Evolutionary conservation across 345 rosid genomes (phyloP).

Genomic region (Lenwebbia sp.): DNA sequence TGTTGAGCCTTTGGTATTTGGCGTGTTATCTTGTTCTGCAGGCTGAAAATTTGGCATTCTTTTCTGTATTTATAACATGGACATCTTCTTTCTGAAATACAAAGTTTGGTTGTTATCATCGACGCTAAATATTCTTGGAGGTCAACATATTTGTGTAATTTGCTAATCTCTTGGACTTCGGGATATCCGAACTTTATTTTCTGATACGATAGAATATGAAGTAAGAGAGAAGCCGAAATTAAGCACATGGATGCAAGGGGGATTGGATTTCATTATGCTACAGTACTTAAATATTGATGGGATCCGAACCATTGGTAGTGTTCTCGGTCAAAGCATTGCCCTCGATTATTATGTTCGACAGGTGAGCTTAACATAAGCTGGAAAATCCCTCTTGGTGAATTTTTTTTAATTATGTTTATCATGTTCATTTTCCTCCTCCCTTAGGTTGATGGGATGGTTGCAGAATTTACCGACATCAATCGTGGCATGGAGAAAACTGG

Average conservation of each 20-base stretch:
- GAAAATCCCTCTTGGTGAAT: background rate
- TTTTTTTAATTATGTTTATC: background rate
- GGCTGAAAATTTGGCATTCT: background rate
- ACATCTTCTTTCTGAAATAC: background rate
- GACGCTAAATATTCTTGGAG: background rate
- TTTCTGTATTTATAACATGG: background rate
- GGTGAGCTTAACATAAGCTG: conserved; percentile 28
- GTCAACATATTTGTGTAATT: background rate
- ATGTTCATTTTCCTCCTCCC: background rate
- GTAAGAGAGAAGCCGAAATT: conserved; percentile 73
- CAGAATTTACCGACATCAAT: conserved; percentile 91
- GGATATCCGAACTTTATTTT: conserved; percentile 4
- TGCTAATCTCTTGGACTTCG: background rate
- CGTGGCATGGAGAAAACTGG: conserved; percentile 94
- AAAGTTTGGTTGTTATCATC: background rate
- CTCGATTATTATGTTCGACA: conserved; percentile 96
- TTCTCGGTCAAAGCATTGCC: conserved; percentile 95
- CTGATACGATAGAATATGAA: conserved; percentile 58
- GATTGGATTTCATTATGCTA: conserved; percentile 79
- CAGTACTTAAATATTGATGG: conserved; percentile 86
- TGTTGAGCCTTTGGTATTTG: background rate
- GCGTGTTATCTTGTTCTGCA: background rate
- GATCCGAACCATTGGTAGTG: conserved; percentile 86
- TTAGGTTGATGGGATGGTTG: conserved; percentile 98
- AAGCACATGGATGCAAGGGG: conserved; percentile 85